Conservation (phyloP, 441 rosid species). For the Euphorbia schlechtendalii region DNA sequence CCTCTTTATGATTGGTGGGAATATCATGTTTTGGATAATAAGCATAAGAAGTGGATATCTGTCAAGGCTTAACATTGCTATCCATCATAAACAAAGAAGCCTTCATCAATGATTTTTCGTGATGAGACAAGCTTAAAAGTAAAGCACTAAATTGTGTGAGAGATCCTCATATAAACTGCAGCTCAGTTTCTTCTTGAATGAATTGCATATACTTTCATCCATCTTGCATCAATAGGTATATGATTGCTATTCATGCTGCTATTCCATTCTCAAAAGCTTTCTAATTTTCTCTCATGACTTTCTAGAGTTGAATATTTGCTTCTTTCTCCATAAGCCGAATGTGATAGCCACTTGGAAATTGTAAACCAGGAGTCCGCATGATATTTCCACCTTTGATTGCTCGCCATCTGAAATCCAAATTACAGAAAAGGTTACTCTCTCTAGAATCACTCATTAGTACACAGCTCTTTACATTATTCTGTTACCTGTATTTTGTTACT, state of each 20-base stretch:
- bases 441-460: background rate
- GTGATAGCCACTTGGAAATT: constrained; percentile 82
- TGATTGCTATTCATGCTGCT: constrained; percentile 6
- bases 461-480: constrained; percentile 3
- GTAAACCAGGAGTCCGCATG: constrained; percentile 82
- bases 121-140: constrained; percentile 13
- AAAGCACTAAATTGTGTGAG: constrained; percentile 22
- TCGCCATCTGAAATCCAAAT: constrained; percentile 54
- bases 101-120: background rate
- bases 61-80: constrained; percentile 19
- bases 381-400: constrained; percentile 66
- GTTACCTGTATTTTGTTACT: constrained; percentile 81
- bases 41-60: constrained; percentile 18
- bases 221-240: constrained; percentile 18
- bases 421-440: constrained; percentile 20
- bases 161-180: constrained; percentile 21
- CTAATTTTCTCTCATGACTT: constrained; percentile 13
- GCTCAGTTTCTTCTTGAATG: constrained; percentile 16
- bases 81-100: constrained; percentile 19
- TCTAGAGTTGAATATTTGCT: constrained; percentile 9
- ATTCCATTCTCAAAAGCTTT: constrained; percentile 18
- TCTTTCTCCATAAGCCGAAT: constrained; percentile 43
- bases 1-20: constrained; percentile 84
- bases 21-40: constrained; percentile 36
- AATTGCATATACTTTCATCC: background rate